Evolutionary conservation across 116 monocot species (phyloP), one percentile per base, ranked within the genome.

Genomic region (Cymodocea nodosa): DNA sequence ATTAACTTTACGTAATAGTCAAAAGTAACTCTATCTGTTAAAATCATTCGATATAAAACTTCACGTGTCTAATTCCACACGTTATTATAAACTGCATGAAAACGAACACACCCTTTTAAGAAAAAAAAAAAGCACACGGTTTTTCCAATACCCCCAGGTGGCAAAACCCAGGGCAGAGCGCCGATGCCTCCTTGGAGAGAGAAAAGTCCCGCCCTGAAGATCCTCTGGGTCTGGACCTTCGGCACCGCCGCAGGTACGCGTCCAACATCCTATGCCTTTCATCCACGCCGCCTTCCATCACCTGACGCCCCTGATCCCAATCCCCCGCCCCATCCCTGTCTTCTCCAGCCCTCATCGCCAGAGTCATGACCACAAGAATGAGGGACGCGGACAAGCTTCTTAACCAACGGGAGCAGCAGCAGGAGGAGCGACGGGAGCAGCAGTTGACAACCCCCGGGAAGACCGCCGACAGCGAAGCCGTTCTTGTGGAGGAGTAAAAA

Each of bases 201-300:
- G 75, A 94, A 94, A 81, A 80, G 84, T 76, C 86, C 89, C 2
- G 94, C 78, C 24, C 68, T 94, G 51, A 94, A 94, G 82, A 79
- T 94, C 74, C 89, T 94, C 23, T 94, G 94, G 94, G 1, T 89
- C 30, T 89, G 86, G 82, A 89, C 94, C 4, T 67, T 94, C 12
- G 89, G 86, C 5, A 94, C 89, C 16, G 94, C 94, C 60, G 82
- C 82, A 52, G 74, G 94, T 94, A 35, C 19, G 11, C 39, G 15
- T 6, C 34, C 3, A 39, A 35, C 17, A 34, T 18, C 22, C 7
- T 60, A 6, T 14, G 13, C 50, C 20, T 6, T 10, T 56, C 17
- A 11, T 50, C 11, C 68, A 59, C 24, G 15, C 34, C 14, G 15
- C 37, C 17, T 35, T 35, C 2, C 30, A 24, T 0, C 34, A 50